Evolutionary conservation across 176 grass and related monocot species (phyloP).

Genomic region (Puccinellia tenuiflora): DNA sequence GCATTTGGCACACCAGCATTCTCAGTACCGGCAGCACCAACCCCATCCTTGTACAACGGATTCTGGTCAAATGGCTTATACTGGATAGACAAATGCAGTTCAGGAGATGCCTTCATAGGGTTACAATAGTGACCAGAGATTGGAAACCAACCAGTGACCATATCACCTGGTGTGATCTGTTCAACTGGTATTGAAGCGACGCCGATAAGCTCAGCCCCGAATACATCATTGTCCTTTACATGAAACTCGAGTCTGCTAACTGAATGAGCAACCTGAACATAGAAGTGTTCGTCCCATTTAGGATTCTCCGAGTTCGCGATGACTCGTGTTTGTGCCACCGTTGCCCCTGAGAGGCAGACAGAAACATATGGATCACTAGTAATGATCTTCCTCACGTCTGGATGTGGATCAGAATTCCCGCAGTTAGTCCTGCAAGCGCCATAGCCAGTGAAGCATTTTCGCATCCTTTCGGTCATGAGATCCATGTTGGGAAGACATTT

Average conservation of each 20-base stretch:
- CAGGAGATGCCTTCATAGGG: constrained; percentile 50
- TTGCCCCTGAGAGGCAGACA: constrained; percentile 73
- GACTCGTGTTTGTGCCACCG: constrained; percentile 83
- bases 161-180: constrained; percentile 42
- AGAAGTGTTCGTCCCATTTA: constrained; percentile 95
- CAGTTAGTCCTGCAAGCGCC: constrained; percentile 42
- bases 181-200: constrained; percentile 71
- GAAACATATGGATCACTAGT: constrained; percentile 97
- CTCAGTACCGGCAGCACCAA: constrained; percentile 33
- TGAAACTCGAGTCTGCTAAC: constrained; percentile 65
- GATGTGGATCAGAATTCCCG: constrained; percentile 28
- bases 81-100: constrained; percentile 65
- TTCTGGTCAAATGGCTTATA: constrained; percentile 64
- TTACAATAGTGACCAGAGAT: constrained; percentile 43
- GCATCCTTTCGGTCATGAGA: constrained; percentile 74
- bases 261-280: constrained; percentile 82
- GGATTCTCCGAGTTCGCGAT: constrained; percentile 86
- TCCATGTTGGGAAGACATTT: constrained; percentile 93
- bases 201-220: constrained; percentile 91
- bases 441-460: constrained; percentile 69
- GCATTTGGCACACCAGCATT: constrained; percentile 77
- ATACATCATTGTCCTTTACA: constrained; percentile 92
- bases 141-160: constrained; percentile 70
- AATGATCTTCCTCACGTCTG: constrained; percentile 72
- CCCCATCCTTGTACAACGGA: constrained; percentile 57